Percentiles rank a stretch among this genome's conserved stretches.
Evolutionary conservation across 768 basidiomycete genomes (phyloP).

Genomic region (Trametes cubensis): DNA sequence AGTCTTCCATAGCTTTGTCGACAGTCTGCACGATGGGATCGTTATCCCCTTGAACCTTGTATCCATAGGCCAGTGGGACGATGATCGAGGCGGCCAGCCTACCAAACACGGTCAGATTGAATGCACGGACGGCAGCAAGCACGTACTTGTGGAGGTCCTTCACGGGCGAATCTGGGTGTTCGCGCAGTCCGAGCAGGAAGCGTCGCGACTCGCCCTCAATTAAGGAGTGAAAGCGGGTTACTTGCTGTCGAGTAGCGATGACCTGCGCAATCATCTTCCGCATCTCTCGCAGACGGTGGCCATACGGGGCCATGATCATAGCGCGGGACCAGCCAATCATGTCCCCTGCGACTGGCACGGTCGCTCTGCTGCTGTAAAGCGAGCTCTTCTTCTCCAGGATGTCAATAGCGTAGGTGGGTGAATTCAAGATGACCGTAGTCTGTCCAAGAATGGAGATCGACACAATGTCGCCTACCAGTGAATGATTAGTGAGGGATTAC

Average conservation of each 20-base stretch:
- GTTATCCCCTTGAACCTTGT: conserved; percentile 27
- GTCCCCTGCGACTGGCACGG: conserved; percentile 28
- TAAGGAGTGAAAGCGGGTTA: conserved; percentile 38
- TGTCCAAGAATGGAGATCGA: conserved; percentile 33
- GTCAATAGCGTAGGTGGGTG: conserved; percentile 27
- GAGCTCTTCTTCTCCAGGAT: conserved; percentile 35
- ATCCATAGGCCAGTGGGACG: conserved; percentile 35
- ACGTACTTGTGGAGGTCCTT: conserved; percentile 45
- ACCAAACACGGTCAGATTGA: neutral
- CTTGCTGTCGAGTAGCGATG: conserved; percentile 44
- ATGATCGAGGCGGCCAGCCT: conserved; percentile 34
- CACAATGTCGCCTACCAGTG: conserved; percentile 32
- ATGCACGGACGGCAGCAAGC: neutral
- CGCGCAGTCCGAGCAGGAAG: conserved; percentile 46
- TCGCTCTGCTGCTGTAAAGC: conserved; percentile 32
- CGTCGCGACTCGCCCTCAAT: conserved; percentile 46
- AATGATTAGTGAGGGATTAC: neutral
- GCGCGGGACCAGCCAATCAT: conserved; percentile 34
- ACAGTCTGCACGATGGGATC: conserved; percentile 33
- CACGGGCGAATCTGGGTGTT: conserved; percentile 41
- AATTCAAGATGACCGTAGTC: conserved; percentile 35
- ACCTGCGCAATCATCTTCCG: conserved; percentile 45
- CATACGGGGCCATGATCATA: conserved; percentile 44
- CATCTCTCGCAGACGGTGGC: conserved; percentile 45
- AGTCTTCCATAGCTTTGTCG: conserved; percentile 31